Percentiles rank a stretch among this genome's conserved stretches.
These are phyloP conservation scores for Jimgerdemannia flammicorona DNA, from an alignment of 192 early-diverging fungal genomes.

Conservation along the genomic window DNA sequence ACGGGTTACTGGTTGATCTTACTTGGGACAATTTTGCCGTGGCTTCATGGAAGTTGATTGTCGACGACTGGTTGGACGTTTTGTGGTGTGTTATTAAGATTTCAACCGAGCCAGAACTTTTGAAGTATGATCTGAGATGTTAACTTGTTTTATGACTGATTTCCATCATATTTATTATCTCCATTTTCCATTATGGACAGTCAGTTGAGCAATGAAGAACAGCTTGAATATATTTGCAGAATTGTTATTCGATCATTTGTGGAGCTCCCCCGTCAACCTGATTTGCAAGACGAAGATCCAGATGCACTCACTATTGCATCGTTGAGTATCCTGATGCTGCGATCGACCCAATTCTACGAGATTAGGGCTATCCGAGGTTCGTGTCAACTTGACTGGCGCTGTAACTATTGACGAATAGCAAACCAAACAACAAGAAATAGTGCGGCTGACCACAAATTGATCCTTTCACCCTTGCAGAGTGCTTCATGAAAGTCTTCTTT, in stretches of 20 bases:
- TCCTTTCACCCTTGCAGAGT: constrained; percentile 8
- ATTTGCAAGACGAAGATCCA: not conserved
- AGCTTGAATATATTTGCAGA: constrained; percentile 24
- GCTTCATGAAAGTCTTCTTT: constrained; percentile 11
- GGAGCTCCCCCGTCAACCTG: not conserved
- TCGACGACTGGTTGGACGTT: constrained; percentile 49
- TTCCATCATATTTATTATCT: not conserved
- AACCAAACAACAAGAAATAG: too few relatives aligned
- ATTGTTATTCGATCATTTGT: constrained; percentile 24
- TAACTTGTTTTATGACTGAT: not conserved
- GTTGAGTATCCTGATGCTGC: constrained; percentile 32
- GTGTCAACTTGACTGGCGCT: not conserved
- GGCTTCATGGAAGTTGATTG: constrained; percentile 46
- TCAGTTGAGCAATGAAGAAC: constrained; percentile 23
- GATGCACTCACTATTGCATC: constrained; percentile 19
- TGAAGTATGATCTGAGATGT: not conserved
- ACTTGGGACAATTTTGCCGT: constrained; percentile 11
- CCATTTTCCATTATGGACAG: constrained; percentile 4
- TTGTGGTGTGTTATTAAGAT: constrained; percentile 20
- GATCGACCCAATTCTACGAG: constrained; percentile 47
- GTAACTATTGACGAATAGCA: too few relatives aligned
- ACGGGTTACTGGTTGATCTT: not conserved
- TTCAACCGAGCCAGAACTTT: too few relatives aligned
- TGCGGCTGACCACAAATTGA: not conserved
- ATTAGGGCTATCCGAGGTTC: constrained; percentile 34